Evolutionary conservation across 371 early-diverging fungal species (phyloP).

Genomic region (Rhizopus delemar): DNA sequence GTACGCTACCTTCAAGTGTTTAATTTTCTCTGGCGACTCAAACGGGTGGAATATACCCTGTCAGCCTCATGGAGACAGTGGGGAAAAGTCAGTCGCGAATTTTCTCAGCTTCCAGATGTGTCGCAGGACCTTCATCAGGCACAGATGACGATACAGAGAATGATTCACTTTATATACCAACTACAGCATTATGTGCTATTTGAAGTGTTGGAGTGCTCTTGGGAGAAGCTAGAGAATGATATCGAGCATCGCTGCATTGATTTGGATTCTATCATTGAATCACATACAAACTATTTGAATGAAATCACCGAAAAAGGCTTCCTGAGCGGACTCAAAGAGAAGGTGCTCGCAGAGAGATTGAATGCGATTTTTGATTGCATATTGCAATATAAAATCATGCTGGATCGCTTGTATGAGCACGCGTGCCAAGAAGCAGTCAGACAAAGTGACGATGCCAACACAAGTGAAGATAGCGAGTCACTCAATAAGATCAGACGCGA

Average conservation of each 20-base stretch:
- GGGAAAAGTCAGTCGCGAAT: slow-evolving; percentile 63
- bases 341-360: slow-evolving; percentile 35
- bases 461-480: slow-evolving; percentile 26
- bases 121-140: slow-evolving; percentile 62
- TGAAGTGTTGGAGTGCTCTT: slow-evolving; percentile 88
- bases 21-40: slow-evolving; percentile 87
- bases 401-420: slow-evolving; percentile 38
- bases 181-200: slow-evolving; percentile 86
- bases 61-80: slow-evolving; percentile 79
- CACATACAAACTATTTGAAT: slow-evolving; percentile 66
- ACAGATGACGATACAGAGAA: slow-evolving; percentile 73
- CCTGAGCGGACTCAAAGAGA: slow-evolving; percentile 43
- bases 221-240: slow-evolving; percentile 76
- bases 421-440: slow-evolving; percentile 14
- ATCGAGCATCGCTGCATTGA: slow-evolving; percentile 66
- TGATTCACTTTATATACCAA: slow-evolving; percentile 93
- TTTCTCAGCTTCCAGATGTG: slow-evolving; percentile 41
- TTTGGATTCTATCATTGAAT: slow-evolving; percentile 71
- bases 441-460: neutral
- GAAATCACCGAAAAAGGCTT: slow-evolving; percentile 69
- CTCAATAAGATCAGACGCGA: slow-evolving; percentile 39
- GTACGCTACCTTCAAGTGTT: slow-evolving; percentile 80
- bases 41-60: slow-evolving; percentile 84
- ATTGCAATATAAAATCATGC: slow-evolving; percentile 30
- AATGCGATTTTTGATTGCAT: slow-evolving; percentile 42